phyloP scores from a whole-genome alignment of 2,329 filamentous ascomycete genomes.

The Alternaria rosae region DNA sequence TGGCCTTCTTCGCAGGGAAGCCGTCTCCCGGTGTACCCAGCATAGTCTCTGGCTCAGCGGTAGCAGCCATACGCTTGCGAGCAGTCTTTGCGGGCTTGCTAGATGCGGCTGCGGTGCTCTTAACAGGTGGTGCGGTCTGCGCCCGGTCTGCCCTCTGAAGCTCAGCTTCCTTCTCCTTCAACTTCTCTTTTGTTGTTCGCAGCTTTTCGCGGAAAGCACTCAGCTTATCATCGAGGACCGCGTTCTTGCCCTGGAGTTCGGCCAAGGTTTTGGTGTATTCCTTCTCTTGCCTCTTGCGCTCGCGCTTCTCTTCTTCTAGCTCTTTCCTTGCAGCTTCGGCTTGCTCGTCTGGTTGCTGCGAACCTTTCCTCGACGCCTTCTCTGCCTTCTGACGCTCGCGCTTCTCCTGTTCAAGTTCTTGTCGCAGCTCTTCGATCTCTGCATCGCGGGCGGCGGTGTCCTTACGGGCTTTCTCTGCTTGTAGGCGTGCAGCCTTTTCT shows the following conservation, averaged over 20 bases:
- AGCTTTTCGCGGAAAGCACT: conserved; percentile 74
- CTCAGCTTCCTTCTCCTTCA: conserved; percentile 69
- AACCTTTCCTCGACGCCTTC: conserved; percentile 48
- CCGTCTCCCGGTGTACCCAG: conserved; percentile 59
- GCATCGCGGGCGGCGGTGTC: conserved; percentile 34
- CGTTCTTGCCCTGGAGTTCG: conserved; percentile 68
- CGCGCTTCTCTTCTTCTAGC: conserved; percentile 59
- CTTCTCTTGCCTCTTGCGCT: conserved; percentile 61
- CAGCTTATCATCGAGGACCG: conserved; percentile 74
- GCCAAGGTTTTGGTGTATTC: conserved; percentile 63
- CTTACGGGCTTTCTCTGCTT: conserved; percentile 45
- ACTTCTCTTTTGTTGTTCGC: conserved; percentile 72
- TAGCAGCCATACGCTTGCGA: conserved; percentile 53
- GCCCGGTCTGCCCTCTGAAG: conserved; percentile 55
- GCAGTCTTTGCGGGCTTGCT: conserved; percentile 50
- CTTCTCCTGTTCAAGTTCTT: conserved; percentile 55
- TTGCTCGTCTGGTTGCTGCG: conserved; percentile 52
- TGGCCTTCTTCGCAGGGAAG: conserved; percentile 56
- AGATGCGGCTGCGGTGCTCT: conserved; percentile 39
- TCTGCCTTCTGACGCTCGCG: conserved; percentile 36
- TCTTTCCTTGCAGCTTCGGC: conserved; percentile 60
- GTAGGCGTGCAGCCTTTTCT: conserved; percentile 47
- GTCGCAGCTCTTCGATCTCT: conserved; percentile 39
- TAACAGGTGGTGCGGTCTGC: conserved; percentile 48
- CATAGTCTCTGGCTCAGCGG: conserved; percentile 57